Base-by-base conservation (phyloP, 176 grass and related monocot genomes). In the Thinopyrum elongatum region DNA sequence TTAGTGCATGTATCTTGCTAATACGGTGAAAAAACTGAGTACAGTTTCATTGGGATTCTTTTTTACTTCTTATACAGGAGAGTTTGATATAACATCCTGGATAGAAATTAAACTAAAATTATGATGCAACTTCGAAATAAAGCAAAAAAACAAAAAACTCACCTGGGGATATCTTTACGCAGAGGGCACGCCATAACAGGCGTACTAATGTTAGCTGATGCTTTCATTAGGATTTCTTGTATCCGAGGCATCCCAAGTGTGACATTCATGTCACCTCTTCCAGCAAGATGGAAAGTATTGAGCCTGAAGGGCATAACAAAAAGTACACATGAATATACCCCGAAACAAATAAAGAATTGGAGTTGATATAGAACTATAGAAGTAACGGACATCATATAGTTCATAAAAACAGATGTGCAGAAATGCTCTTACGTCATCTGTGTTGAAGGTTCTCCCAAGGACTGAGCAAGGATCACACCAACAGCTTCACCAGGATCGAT, bases 211-310 rank as follows among this genome's bases (percentile, higher is more conserved):
- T 86, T 79, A 66, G 84, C 92, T 57, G 96, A 92, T 64, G 93
- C 93, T 14, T 94, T 90, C 96, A 95, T 95, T 85, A 98, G 71
- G 65, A 98, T 84, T 89, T 98, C 96, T 84, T 94, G 87, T 39
- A 98, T 86, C 13, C 93, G 90, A 47, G 96, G 96, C 86, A 98
- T 94, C 14, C 96, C 93, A 82, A 98, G 90, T 12, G 96, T 98
- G 44, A 98, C 96, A 84, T 98, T 98, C 96, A 95, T 84, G 51
- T 95, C 96, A 19, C 91, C 96, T 65, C 92, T 94, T 69, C 93
- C 96, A 87, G 96, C 96, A 83, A 92, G 88, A 91, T 98, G 96
- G 25, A 98, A 98, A 80, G 96, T 98, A 82, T 98, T 98, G n/a
- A 98, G 90, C 39, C 96, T 98, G 92, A 2, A 89, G 63, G 17